Evolutionary conservation across 441 rosid species (phyloP).

Genomic region (Aleurites moluccanus): DNA sequence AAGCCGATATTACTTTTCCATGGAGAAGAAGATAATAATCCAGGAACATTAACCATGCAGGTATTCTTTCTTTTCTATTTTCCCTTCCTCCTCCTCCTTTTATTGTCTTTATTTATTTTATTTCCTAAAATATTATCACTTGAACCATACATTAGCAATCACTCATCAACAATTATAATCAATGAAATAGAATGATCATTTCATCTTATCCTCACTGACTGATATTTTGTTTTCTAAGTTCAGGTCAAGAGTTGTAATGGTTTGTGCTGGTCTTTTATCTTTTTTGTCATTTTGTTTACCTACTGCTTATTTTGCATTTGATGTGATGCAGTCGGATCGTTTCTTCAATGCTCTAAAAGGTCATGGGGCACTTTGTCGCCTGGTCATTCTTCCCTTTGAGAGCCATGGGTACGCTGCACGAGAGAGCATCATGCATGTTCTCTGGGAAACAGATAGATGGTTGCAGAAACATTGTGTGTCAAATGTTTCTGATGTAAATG

Average conservation of each 20-base stretch:
- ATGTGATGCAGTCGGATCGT: constrained; percentile 74
- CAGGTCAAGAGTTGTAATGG: background rate
- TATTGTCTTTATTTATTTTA: background rate
- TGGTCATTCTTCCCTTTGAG: constrained; percentile 84
- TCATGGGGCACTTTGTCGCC: constrained; percentile 87
- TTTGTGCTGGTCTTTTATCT: constrained; percentile 11
- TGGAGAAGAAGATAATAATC: constrained; percentile 95
- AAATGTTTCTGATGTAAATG: constrained; percentile 44
- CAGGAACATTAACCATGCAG: constrained; percentile 99
- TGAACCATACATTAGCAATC: background rate
- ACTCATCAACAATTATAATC: background rate
- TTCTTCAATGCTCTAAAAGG: constrained; percentile 95
- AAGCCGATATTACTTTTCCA: constrained; percentile 94
- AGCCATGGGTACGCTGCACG: constrained; percentile 92
- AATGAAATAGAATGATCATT: background rate
- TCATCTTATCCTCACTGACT: background rate
- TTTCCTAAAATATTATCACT: background rate
- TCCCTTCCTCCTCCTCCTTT: background rate
- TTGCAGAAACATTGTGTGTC: constrained; percentile 75
- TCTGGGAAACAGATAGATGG: constrained; percentile 99
- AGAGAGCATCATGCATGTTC: constrained; percentile 96
- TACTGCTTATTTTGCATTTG: constrained; percentile 27
- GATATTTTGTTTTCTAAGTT: background rate
- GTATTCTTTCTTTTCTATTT: constrained; percentile 24
- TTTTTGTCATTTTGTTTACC: constrained; percentile 9